A percentile compares a stretch with the other conserved stretches of the same genome.
These are phyloP conservation scores for Mycotypha africana DNA, from an alignment of 371 early-diverging fungal species.

Conservation along the genomic window DNA sequence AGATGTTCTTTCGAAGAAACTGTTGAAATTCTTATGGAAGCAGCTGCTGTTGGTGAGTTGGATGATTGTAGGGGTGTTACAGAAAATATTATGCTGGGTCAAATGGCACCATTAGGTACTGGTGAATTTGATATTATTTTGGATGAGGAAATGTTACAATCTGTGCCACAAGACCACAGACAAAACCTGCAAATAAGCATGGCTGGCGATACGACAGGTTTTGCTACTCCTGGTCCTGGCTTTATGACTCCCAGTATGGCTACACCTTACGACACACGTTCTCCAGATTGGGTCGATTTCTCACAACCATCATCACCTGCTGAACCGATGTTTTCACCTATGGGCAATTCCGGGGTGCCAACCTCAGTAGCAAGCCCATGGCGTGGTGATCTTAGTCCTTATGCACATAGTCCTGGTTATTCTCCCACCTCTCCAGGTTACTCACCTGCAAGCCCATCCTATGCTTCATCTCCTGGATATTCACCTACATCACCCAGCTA, in stretches of 20 bases:
- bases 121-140: conserved; percentile 93
- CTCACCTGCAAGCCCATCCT: conserved; percentile 55
- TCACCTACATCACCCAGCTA: conserved; percentile 73
- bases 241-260: conserved; percentile 56
- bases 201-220: conserved; percentile 37
- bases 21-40: conserved; percentile 98
- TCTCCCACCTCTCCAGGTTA: conserved; percentile 84
- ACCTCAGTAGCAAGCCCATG: conserved; percentile 43
- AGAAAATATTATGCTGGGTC: conserved; percentile 98
- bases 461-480: conserved; percentile 70
- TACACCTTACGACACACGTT: conserved; percentile 53
- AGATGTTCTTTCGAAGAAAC: conserved; percentile 99
- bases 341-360: conserved; percentile 51
- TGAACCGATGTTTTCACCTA: conserved; percentile 63
- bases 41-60: conserved; percentile 90
- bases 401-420: conserved; percentile 58
- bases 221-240: conserved; percentile 45
- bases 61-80: conserved; percentile 96
- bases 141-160: conserved; percentile 85
- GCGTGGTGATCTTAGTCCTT: conserved; percentile 46
- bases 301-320: conserved; percentile 54
- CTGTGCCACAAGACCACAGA: conserved; percentile 43
- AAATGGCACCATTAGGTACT: conserved; percentile 98
- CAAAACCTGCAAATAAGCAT: conserved; percentile 36
- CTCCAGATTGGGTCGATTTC: conserved; percentile 54